phyloP scores from a whole-genome alignment of 352 stramenopile species.

The Phytophthora pistaciae region DNA sequence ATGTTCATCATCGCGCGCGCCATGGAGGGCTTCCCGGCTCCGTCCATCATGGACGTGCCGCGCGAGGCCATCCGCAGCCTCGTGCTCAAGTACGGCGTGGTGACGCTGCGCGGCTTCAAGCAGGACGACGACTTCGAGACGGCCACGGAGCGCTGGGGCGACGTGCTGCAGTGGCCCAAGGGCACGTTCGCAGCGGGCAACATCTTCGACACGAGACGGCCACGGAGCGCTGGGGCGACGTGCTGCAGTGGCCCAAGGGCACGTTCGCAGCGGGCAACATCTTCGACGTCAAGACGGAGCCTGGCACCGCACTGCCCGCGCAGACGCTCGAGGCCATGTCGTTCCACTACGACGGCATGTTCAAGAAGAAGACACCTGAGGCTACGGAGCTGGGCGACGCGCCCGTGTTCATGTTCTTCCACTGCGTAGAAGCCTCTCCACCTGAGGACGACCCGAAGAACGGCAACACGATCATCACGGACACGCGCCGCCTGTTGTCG shows the following conservation, averaged over 20 bases:
- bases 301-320: conserved; percentile 13
- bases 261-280: conserved; percentile 29
- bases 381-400: conserved; percentile 25
- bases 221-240: conserved; percentile 26
- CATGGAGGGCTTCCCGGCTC: conserved; percentile 20
- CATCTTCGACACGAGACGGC: conserved; percentile 24
- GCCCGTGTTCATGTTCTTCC: conserved; percentile 35
- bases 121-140: conserved; percentile 33
- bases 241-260: conserved; percentile 31
- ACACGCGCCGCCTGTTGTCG: conserved; percentile 29
- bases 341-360: conserved; percentile 35
- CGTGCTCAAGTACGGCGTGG: conserved; percentile 25
- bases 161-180: conserved; percentile 33
- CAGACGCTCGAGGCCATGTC: conserved; percentile 32
- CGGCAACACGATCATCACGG: conserved; percentile 33
- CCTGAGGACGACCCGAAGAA: conserved; percentile 31
- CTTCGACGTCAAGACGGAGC: conserved; percentile 29
- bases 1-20: conserved; percentile 30
- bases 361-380: conserved; percentile 36
- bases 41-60: conserved; percentile 25
- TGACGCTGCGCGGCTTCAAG: conserved; percentile 32
- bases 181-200: conserved; percentile 27
- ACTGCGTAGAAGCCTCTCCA: conserved; percentile 23
- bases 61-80: conserved; percentile 25
- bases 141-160: conserved; percentile 24